A percentile compares a stretch with the other conserved stretches of the same genome.
Conservation (phyloP, 1,284 basidiomycete genomes). For the Ceratobasidium sp. region DNA sequence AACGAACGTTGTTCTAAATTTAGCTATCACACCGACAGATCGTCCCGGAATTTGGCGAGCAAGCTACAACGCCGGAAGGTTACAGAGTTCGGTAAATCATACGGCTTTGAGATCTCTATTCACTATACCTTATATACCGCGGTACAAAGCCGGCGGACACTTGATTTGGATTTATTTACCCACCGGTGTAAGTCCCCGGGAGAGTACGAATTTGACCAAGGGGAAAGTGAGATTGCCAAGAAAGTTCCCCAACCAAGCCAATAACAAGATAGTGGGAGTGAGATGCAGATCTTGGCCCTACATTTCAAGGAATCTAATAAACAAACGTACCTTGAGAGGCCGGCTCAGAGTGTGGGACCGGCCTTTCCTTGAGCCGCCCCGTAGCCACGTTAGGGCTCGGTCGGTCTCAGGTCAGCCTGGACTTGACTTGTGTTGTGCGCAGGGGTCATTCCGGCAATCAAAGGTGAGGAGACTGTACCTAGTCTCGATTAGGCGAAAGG, state of each 20-base stretch:
- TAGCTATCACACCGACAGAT: too few relatives aligned
- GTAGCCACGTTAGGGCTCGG: neutral
- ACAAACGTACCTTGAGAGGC: neutral
- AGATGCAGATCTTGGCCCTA: slow-evolving; percentile 12
- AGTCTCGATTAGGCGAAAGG: neutral
- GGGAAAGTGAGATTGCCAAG: neutral
- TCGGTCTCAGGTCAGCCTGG: neutral
- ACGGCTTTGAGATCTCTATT: too few relatives aligned
- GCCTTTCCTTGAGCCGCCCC: neutral
- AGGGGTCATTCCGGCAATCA: slow-evolving; percentile 19
- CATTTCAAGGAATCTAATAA: neutral
- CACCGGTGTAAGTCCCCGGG: slow-evolving; percentile 13
- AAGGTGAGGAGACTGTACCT: neutral
- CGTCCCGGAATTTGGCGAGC: too few relatives aligned
- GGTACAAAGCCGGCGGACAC: neutral
- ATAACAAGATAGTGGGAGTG: neutral
- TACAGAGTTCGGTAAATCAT: too few relatives aligned
- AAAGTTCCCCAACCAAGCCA: neutral
- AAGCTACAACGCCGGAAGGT: too few relatives aligned
- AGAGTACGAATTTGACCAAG: neutral
- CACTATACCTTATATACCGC: neutral
- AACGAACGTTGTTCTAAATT: too few relatives aligned
- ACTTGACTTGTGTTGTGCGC: neutral
- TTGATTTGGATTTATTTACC: slow-evolving; percentile 19
- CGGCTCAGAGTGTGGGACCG: slow-evolving; percentile 3